These are phyloP conservation scores for Biscogniauxia mediterranea DNA, from an alignment of 2,329 filamentous ascomycete species.

Conservation along the genomic window DNA sequence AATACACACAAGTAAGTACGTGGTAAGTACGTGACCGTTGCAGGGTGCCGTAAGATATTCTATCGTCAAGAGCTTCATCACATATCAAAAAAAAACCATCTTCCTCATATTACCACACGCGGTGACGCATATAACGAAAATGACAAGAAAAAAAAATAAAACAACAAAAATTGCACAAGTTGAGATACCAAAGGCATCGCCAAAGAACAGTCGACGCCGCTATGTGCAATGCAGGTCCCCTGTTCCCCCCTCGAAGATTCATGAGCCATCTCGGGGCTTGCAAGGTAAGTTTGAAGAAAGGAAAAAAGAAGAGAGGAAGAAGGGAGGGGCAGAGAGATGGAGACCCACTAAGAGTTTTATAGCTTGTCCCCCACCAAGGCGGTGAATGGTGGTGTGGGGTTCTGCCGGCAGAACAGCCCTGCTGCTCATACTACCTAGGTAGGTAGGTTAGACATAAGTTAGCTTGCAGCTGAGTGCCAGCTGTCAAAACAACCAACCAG, in stretches of 20 bases:
- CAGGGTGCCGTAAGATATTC: too few species aligned
- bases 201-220: constrained; percentile 7
- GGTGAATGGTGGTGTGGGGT: background rate
- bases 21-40: too few species aligned
- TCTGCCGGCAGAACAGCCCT: background rate
- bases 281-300: constrained; percentile 12
- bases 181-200: constrained; percentile 1
- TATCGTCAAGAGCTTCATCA: background rate
- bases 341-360: background rate
- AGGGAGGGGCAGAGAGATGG: background rate
- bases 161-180: constrained; percentile 7
- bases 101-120: constrained; percentile 10
- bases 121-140: constrained; percentile 8
- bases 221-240: constrained; percentile 10
- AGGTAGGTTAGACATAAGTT: too few species aligned
- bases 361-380: background rate
- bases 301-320: constrained; percentile 4
- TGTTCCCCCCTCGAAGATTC: constrained; percentile 4
- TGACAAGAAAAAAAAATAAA: background rate
- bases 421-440: too few species aligned
- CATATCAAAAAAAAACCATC: background rate
- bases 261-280: constrained; percentile 4
- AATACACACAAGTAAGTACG: too few species aligned
- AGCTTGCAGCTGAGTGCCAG: background rate
- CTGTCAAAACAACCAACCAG: too few species aligned